Percentiles rank a stretch among this genome's conserved stretches.
phyloP scores from a whole-genome alignment of 2,329 filamentous ascomycete species.

The Neofusicoccum cordaticola region DNA sequence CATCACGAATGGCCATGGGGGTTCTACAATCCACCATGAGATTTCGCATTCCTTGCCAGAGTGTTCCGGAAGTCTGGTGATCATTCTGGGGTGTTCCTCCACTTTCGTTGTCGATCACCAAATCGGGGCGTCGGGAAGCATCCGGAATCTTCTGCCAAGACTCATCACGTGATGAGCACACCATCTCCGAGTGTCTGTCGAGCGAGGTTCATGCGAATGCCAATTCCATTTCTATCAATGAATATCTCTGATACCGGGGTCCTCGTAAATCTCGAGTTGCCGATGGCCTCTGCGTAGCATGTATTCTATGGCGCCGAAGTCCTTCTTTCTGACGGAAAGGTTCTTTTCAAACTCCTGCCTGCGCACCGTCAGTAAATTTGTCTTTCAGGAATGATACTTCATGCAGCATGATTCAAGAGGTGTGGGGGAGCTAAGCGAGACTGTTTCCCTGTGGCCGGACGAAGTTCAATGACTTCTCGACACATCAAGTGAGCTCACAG shows the following conservation, averaged over 20 bases:
- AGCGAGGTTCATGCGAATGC: not conserved
- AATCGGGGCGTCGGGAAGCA: no score
- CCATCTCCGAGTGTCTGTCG: not conserved
- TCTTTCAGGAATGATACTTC: no score
- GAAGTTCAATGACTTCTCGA: no score
- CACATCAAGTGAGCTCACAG: no score
- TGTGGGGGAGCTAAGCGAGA: no score
- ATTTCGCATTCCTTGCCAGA: not conserved
- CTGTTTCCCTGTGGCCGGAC: no score
- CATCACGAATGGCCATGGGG: not conserved
- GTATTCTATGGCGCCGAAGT: constrained; percentile 84
- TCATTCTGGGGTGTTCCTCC: constrained; percentile 9
- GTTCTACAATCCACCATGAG: not conserved
- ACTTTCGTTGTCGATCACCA: not conserved
- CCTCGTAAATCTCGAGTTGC: constrained; percentile 79
- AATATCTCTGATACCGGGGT: constrained; percentile 76
- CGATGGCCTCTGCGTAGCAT: constrained; percentile 75
- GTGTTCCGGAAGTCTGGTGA: constrained; percentile 1
- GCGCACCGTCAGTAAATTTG: not conserved
- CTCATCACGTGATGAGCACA: constrained; percentile 3
- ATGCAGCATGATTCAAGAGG: no score
- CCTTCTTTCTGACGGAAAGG: constrained; percentile 69
- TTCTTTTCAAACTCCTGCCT: constrained; percentile 77
- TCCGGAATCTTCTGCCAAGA: not conserved
- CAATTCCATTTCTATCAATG: constrained; percentile 9